Base-by-base conservation (phyloP, 2,329 filamentous ascomycete species). In the Penicillium sp. region DNA sequence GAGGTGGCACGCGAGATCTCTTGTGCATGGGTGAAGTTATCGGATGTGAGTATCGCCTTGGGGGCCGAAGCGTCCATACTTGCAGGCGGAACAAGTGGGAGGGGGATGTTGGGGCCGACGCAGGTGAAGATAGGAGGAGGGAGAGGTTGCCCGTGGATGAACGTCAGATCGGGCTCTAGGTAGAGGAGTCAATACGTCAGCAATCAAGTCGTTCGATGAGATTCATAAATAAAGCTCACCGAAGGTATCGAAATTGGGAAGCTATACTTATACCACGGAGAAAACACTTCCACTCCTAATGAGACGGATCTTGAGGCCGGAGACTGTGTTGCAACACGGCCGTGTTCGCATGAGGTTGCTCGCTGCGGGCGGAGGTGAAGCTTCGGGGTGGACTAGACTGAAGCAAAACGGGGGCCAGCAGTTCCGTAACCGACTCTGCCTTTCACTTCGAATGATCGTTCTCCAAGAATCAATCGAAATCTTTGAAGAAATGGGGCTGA, bases 1-100 rank as follows among this genome's bases (percentile, higher is more conserved):
- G 92, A 94, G 45, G 92, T 95, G 41, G 92, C 91, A 73, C 92
- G 87, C 51, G 93, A 96, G 71, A 91, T 88, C 69, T 90, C 88
- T 67, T 91, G 86, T 72, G 82, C 70, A 73, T 75, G 73, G 47
- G 72, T 63, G 42, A 76, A 75, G 57, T 76, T 76, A 39, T 76
- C 72, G 37, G 73, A 72, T 53, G 75, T 76, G 37, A 75, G 64
- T 54, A 76, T 76, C 45, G 67, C 67, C 63, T 73, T 73, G 58
- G 66, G 64, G 55, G 62, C 65, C 48, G 72, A 67, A 57, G 69
- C 68, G 64, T 78, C 75, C 76, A 78, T 78, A 47, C 55, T 74
- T 64, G 63, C 56, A 66, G 58, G 50, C 45, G 66, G 57, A 57
- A 62, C 55, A 59, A 60, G 55, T 52, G 39, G 57, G 62, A 58